Base-by-base conservation (phyloP, 129 eudicot species). In the Silybum marianum region DNA sequence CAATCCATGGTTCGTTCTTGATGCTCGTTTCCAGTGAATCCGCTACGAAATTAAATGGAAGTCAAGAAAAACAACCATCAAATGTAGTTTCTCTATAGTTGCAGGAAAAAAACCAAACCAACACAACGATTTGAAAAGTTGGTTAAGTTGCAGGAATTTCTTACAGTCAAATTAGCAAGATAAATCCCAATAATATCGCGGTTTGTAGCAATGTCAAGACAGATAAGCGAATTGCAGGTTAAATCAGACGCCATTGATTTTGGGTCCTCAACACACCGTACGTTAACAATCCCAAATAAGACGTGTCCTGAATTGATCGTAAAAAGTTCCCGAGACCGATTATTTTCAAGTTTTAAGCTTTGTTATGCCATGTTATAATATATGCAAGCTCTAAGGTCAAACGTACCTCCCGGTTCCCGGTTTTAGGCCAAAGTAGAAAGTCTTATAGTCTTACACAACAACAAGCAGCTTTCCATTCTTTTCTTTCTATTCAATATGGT, bases 21-120 rank as follows among this genome's bases (percentile, higher is more conserved):
- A 92, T 16, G 98, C 95, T 39, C 97, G 97, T 84, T 94, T 94
- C 98, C 98, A 94, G 69, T 92, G 91, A 54, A 92, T 89, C 84
- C 97, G 71, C 98, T 94, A 87, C 78, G 82, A 54, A 63, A 70
- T 58, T 21, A 38, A 6, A 16, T 18, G 73, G 23, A 14, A 60
- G 9, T 60, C 8, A 75, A 69, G 54, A 73, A 78, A 81, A 28
- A 60, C 7, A 62, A 68, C 22, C 24, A 67, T 26, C 32, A 24
- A 32, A 32, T 2, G 19, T 54, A 39, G 79, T 34, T 75, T 40
- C n/a, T 51, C 18, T 9, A n/a, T 36, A 76, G 69, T 58, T 69
- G 24, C 11, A 60, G 0, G 18, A 42, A 11, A 42, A 42, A 42
- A 46, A 46, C 5, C 18, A 46, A 46, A 46, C 58, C 58, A 46